A percentile compares a stretch with the other conserved stretches of the same genome.
These are phyloP conservation scores for Macrophomina pseudophaseolina DNA, from an alignment of 2,329 filamentous ascomycete species.

Conservation along the genomic window DNA sequence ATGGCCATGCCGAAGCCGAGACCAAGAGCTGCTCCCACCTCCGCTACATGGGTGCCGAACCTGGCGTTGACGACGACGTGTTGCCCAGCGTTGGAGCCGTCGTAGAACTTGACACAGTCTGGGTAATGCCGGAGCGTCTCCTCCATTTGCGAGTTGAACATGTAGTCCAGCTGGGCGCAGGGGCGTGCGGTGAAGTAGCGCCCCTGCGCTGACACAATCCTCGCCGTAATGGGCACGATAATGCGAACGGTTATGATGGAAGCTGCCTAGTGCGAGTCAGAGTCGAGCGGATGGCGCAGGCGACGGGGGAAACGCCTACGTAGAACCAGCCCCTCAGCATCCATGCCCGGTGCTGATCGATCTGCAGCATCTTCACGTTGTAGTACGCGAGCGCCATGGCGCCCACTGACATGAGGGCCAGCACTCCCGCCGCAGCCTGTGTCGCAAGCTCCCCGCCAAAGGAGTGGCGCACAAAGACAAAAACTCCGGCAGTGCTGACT, in stretches of 20 bases:
- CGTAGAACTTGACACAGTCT: slow-evolving; percentile 49
- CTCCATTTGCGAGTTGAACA: not conserved
- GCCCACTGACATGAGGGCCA: slow-evolving; percentile 53
- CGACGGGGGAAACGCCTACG: not conserved
- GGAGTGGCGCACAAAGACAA: slow-evolving; percentile 58
- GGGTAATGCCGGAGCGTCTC: slow-evolving; percentile 35
- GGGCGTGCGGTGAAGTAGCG: slow-evolving; percentile 35
- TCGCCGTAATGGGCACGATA: slow-evolving; percentile 52
- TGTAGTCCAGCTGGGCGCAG: not conserved
- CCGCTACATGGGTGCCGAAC: slow-evolving; percentile 34
- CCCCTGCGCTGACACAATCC: slow-evolving; percentile 45
- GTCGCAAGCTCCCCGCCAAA: slow-evolving; percentile 62
- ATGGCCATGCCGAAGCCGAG: slow-evolving; percentile 58
- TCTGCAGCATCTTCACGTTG: slow-evolving; percentile 65
- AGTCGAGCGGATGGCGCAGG: no score
- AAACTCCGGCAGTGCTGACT: slow-evolving; percentile 53
- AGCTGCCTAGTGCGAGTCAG: slow-evolving; percentile 43
- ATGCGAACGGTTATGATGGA: slow-evolving; percentile 60
- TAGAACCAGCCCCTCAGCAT: slow-evolving; percentile 58
- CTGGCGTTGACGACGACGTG: slow-evolving; percentile 36
- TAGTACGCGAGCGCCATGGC: slow-evolving; percentile 56
- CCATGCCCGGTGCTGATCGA: slow-evolving; percentile 69
- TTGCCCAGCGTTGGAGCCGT: slow-evolving; percentile 37
- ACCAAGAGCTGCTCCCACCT: slow-evolving; percentile 52
- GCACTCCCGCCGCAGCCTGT: slow-evolving; percentile 52